Base-by-base conservation (phyloP, 2,329 filamentous ascomycete genomes). In the Ophiostoma ulmi region DNA sequence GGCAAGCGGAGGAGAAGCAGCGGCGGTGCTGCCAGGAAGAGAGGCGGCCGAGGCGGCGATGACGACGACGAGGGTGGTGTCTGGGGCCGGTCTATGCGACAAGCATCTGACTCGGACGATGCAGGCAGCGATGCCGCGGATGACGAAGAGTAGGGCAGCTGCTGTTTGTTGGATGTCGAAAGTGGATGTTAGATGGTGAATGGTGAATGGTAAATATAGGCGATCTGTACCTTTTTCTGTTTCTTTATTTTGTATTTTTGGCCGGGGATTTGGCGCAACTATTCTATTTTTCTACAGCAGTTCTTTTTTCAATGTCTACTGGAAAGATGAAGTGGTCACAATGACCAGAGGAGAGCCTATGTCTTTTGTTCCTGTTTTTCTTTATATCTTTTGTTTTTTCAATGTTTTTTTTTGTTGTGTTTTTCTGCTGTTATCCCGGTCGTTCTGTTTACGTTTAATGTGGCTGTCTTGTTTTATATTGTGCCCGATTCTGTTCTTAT, bases 41-140 rank as follows among this genome's bases (percentile, higher is more conserved):
- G 63, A 44, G 22, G 41, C 2, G 66, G 38, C 36, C 64, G 70
- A 26, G 48, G 68, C 44, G 69, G 70, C 17, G 61, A 48, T 20
- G 22, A 63, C 11, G 61, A 61, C 39, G 22, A 63, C 38, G 41
- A 68, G 38, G 55, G 66, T 11, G 55, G 71, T 14, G 22, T 71
- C 44, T 73, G 68, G 69, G 72, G 72, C 20, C 70, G 58, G 68
- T 73, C 72, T 7, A 65, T 64, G 61, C 61, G 72, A 67, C 69
- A 73, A 22, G 72, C 38, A 1, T 72, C 71, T 0, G 73, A 74
- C 17, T 68, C 66, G 20, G 72, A 70, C 1, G 55, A 71, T 11
- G 70, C 14, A 3, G 70, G 39, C 1, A 52, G 13, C 22, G 72
- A 72, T 14, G 71, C 11, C 22, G 68, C 44, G 68, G 72, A 72